Conservation (phyloP, 2,329 filamentous ascomycete genomes). For the Drechslerella stenobrocha region DNA sequence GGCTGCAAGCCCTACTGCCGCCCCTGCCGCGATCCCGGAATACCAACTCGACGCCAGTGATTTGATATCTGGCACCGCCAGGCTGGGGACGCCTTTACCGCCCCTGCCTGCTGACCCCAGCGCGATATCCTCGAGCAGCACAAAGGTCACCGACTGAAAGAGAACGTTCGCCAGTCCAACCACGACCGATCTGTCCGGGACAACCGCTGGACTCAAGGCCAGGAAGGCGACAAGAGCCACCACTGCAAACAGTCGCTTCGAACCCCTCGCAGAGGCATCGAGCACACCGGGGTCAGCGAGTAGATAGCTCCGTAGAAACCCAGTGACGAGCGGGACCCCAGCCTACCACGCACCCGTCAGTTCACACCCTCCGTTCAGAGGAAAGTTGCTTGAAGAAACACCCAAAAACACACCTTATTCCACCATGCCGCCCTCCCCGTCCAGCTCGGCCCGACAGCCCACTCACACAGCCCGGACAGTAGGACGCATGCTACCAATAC, state of each 20-base stretch:
- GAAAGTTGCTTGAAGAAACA: too few relatives aligned
- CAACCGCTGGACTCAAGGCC: constrained; percentile 22
- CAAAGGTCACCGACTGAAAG: constrained; percentile 39
- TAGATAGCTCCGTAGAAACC: constrained; percentile 43
- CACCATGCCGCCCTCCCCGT: constrained; percentile 39
- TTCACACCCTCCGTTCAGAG: not conserved
- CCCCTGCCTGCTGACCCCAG: constrained; percentile 24
- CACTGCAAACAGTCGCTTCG: constrained; percentile 28
- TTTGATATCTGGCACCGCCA: constrained; percentile 25
- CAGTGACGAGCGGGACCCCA: constrained; percentile 43
- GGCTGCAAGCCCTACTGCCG: constrained; percentile 22
- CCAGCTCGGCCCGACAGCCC: constrained; percentile 40
- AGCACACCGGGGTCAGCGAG: constrained; percentile 45
- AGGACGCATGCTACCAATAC: constrained; percentile 36
- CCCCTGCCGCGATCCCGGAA: constrained; percentile 18
- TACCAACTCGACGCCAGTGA: constrained; percentile 35
- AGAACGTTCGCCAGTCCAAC: constrained; percentile 27
- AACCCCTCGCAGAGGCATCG: constrained; percentile 23
- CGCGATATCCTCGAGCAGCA: constrained; percentile 41
- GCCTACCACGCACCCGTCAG: constrained; percentile 21
- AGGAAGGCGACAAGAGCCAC: constrained; percentile 32
- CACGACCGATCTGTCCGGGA: constrained; percentile 30
- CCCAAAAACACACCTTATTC: constrained; percentile 47
- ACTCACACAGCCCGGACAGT: constrained; percentile 35
- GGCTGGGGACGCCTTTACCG: constrained; percentile 26